A percentile compares a stretch with the other conserved stretches of the same genome.
Evolutionary conservation across 2,329 filamentous ascomycete genomes (phyloP).

Genomic region (Lomentospora prolificans): DNA sequence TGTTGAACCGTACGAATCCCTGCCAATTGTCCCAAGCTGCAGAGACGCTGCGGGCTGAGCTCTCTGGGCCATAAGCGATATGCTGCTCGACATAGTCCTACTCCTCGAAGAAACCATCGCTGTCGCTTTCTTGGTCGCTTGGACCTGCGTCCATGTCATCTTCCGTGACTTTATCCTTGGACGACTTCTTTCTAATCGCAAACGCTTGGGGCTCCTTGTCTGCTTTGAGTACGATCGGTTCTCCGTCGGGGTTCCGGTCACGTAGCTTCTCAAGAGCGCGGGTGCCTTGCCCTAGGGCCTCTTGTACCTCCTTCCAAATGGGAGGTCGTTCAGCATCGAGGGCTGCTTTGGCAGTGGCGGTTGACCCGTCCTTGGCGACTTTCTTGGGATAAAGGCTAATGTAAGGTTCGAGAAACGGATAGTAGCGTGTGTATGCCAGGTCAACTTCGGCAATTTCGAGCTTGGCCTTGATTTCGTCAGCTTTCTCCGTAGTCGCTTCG

Average conservation of each 20-base stretch:
- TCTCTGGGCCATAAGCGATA: too few relatives aligned
- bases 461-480: constrained; percentile 38
- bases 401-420: constrained; percentile 62
- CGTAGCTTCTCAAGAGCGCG: constrained; percentile 42
- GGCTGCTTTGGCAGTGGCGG: constrained; percentile 30
- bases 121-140: constrained; percentile 40
- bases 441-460: constrained; percentile 65
- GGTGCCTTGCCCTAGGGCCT: constrained; percentile 48
- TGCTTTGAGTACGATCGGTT: constrained; percentile 10
- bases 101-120: constrained; percentile 46
- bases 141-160: constrained; percentile 28
- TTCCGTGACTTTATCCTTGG: constrained; percentile 16
- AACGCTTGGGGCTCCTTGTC: constrained; percentile 7
- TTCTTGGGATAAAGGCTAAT: constrained; percentile 48
- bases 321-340: constrained; percentile 39
- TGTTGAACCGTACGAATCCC: neutral
- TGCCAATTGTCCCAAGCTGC: neutral
- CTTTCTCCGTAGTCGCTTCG: constrained; percentile 41
- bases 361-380: constrained; percentile 24
- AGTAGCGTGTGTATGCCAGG: constrained; percentile 64
- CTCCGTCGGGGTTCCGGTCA: constrained; percentile 29
- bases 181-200: neutral
- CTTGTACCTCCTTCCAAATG: constrained; percentile 61
- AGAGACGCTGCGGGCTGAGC: neutral
- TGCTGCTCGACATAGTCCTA: too few relatives aligned